Conservation (phyloP, 768 basidiomycete genomes). For the Leccinum imitatum region DNA sequence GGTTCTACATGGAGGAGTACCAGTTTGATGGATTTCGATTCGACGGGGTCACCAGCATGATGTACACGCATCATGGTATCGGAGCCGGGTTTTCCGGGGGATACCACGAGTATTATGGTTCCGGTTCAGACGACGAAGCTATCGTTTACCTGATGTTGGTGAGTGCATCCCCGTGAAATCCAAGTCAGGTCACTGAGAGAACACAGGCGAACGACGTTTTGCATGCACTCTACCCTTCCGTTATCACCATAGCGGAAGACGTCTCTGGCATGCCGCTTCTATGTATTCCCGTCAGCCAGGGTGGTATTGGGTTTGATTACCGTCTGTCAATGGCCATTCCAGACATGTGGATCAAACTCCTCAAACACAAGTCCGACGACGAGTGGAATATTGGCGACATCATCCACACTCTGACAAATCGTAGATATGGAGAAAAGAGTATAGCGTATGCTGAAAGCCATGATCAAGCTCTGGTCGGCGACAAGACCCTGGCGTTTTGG, state of each 20-base stretch:
- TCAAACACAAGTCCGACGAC: constrained; percentile 87
- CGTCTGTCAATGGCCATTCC: constrained; percentile 98
- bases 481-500: constrained; percentile 99
- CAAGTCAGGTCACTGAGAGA: constrained; percentile 7
- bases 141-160: constrained; percentile 98
- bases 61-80: constrained; percentile 98
- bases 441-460: constrained; percentile 95
- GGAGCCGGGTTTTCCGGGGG: constrained; percentile 97
- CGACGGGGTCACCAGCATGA: constrained; percentile 99
- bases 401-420: constrained; percentile 85
- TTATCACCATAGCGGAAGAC: constrained; percentile 95
- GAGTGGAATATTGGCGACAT: constrained; percentile 89
- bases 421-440: constrained; percentile 86
- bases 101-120: constrained; percentile 97
- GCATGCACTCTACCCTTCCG: constrained; percentile 74
- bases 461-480: constrained; percentile 97
- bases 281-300: constrained; percentile 70
- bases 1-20: constrained; percentile 95
- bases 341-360: constrained; percentile 99
- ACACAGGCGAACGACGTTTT: constrained; percentile 87
- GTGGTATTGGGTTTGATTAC: constrained; percentile 97
- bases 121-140: constrained; percentile 78
- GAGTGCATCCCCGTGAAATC: constrained; percentile 31
- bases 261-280: constrained; percentile 99
- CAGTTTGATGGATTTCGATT: constrained; percentile 98